phyloP scores from a whole-genome alignment of 768 basidiomycete genomes.

The Hirschioporus abietinus region DNA sequence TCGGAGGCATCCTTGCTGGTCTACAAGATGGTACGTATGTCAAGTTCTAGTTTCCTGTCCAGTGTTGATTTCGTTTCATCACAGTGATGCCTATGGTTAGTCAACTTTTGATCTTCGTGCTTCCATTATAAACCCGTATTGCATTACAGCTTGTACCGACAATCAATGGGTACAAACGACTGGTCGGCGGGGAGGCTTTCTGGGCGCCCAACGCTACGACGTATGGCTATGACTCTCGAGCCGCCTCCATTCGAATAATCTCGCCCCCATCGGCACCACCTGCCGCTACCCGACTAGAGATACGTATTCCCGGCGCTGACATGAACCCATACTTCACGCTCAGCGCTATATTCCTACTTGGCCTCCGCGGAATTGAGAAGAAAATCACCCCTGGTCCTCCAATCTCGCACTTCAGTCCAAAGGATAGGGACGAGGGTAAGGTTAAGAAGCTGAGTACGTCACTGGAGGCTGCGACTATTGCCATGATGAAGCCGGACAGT shows the following conservation, averaged over 20 bases:
- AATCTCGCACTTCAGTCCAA: constrained; percentile 49
- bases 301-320: constrained; percentile 95
- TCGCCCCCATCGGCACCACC: constrained; percentile 83
- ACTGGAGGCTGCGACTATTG: constrained; percentile 70
- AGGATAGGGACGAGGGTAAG: constrained; percentile 55
- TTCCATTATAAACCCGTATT: too few species aligned
- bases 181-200: constrained; percentile 88
- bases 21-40: constrained; percentile 70
- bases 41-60: not conserved
- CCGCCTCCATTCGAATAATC: constrained; percentile 87
- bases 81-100: constrained; percentile 79
- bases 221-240: constrained; percentile 94
- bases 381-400: constrained; percentile 65
- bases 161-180: constrained; percentile 95
- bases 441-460: constrained; percentile 75
- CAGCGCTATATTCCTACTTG: constrained; percentile 82
- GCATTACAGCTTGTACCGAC: constrained; percentile 68
- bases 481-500: constrained; percentile 74
- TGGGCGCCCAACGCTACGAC: constrained; percentile 93
- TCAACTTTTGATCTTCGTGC: not conserved
- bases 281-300: constrained; percentile 82
- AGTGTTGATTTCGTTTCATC: not conserved
- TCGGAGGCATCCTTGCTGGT: constrained; percentile 90
- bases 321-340: constrained; percentile 92
- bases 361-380: constrained; percentile 82